Conservation (phyloP, 352 stramenopile species). For the Phytophthora citricola region DNA sequence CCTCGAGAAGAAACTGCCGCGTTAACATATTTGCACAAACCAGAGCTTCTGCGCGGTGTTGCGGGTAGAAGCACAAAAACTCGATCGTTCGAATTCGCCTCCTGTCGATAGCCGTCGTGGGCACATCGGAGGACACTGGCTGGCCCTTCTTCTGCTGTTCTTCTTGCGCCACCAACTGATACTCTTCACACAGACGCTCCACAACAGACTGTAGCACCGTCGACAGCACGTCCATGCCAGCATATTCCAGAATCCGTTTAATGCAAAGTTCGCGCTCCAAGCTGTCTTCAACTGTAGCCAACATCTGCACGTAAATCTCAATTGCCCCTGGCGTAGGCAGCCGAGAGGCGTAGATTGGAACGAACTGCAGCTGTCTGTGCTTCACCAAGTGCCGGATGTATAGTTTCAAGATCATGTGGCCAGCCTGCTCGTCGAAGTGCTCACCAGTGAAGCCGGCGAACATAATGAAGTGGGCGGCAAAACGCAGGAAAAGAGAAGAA, state of each 20-base stretch:
- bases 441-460: slow-evolving; percentile 78
- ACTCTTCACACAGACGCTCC: slow-evolving; percentile 52
- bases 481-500: slow-evolving; percentile 72
- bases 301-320: slow-evolving; percentile 80
- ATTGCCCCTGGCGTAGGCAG: slow-evolving; percentile 65
- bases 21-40: slow-evolving; percentile 63
- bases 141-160: slow-evolving; percentile 38
- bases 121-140: slow-evolving; percentile 23
- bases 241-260: slow-evolving; percentile 72
- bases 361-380: slow-evolving; percentile 76
- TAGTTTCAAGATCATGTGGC: slow-evolving; percentile 83
- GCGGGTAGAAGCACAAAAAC: slow-evolving; percentile 76
- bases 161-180: slow-evolving; percentile 33
- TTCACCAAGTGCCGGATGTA: slow-evolving; percentile 88
- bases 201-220: slow-evolving; percentile 66
- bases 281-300: slow-evolving; percentile 63
- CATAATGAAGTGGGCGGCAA: slow-evolving; percentile 83
- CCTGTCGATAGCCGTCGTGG: slow-evolving; percentile 56
- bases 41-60: slow-evolving; percentile 72
- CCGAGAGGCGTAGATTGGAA: slow-evolving; percentile 75
- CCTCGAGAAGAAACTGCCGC: slow-evolving; percentile 75
- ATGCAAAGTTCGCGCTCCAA: slow-evolving; percentile 75
- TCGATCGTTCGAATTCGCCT: slow-evolving; percentile 73
- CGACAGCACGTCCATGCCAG: slow-evolving; percentile 69
- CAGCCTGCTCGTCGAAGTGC: slow-evolving; percentile 62